Evolutionary conservation across 208 protist species (phyloP), one percentile per base, ranked within the genome.

Genomic region (Phytomonas sp.): DNA sequence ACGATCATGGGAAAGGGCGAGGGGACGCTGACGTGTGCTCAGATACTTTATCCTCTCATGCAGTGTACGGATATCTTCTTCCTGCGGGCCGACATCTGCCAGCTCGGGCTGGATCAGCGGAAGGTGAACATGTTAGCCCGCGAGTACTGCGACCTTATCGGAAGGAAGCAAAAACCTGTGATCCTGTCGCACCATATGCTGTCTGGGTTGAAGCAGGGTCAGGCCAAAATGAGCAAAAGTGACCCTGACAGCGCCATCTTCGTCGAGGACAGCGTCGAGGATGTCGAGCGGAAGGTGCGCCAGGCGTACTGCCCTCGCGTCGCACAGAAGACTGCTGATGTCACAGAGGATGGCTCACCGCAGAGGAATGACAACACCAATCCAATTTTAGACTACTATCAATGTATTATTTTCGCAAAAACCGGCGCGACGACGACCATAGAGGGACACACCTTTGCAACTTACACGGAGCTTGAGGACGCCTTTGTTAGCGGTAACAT

Each of bases 111-210:
- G 29, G 99, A 99, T 78, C 98, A 99, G 84, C 87, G 98, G 70
- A 99, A 99, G 80, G 99, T 99, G 32, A 99, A 99, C 83, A 99
- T 99, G 97, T 87, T 99, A 17, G 99, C 99, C 2, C 84, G 98
- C 56, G 98, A 99, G 78, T 99, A 99, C 85, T 98, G 96, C 79
- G 95, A 98, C 62, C 61, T 93, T 40, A 92, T 83, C 13, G 82
- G 84, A 20, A 83, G 81, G 32, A 98, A 97, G 68, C 77, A 90
- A 34, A 98, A 98, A 76, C 98, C 98, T 23, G 91, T 99, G 56
- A 98, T 99, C 75, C 84, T 99, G 15, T 99, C 98, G 15, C 98
- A 99, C 75, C 94, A 98, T 83, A 99, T 99, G 98, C 87, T 99
- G 9, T 80, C 92, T 33, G 98, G 98, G 20, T 89, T 99, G 4